Evolutionary conservation across 1,284 basidiomycete species (phyloP), one percentile per base, ranked within the genome.

Genomic region (Fomitiporia mediterranea): DNA sequence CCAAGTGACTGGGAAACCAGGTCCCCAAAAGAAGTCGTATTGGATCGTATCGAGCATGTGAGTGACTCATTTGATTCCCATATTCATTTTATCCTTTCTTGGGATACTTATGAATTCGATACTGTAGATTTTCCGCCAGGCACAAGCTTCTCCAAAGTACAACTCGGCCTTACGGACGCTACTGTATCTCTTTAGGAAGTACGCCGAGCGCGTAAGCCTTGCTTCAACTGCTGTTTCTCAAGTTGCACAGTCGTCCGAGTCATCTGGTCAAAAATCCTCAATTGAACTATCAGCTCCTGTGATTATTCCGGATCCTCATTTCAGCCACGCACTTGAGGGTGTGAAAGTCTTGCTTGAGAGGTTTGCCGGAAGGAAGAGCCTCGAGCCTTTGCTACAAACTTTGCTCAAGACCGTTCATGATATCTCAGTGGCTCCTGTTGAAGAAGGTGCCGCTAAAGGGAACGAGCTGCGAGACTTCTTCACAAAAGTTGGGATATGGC

Each of bases 291-390:
- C 27, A 27, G 65, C 61, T 23, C 65, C 67, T 13, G 30, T 67
- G 27, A 55, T 72, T 9, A 62, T 66, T 47, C 61, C 65, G 48
- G 67, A 70, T 60, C 68, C 66, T 17, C 67, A 62, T 13, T 63
- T 77, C 32, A 51, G 65, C 5, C 58, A 56, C 15, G 65, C 68
- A 1, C 63, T 76, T 2, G 42, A 56, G 1, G 69, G 75, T 42
- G 35, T 74, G 6, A 72, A 73, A 56, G 60, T 61, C 0, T 55
- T 79, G n/a, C 58, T 78, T 1, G 72, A 78, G 53, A 74, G 78
- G 0, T 60, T 76, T 21, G 73, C 72, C 0, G 70, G 71, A 8
- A 69, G 72, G 0, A 69, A 67, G 47, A 68, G 71, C 8, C 63
- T 79, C 1, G 73, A 76, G 25, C 66, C 68, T 0, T 56, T 78